Conservation (phyloP, 495 filamentous ascomycete species). For the Hyphodiscus hymeniophilus region DNA sequence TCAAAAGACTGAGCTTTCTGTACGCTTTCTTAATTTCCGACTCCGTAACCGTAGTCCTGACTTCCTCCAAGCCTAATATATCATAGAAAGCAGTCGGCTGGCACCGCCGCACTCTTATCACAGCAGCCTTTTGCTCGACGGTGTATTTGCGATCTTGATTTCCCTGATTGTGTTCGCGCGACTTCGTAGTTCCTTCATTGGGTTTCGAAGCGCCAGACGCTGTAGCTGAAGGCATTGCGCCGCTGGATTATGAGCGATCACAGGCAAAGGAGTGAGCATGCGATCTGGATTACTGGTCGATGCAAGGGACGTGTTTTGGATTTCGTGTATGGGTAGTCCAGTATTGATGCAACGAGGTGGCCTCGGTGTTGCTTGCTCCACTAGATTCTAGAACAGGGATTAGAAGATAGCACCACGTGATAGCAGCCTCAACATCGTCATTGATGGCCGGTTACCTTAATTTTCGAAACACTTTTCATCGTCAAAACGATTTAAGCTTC, state of each 20-base stretch:
- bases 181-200: slow-evolving; percentile 57
- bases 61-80: slow-evolving; percentile 60
- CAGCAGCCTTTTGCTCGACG: slow-evolving; percentile 79
- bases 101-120: slow-evolving; percentile 79
- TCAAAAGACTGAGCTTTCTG: slow-evolving; percentile 76
- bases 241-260: not conserved
- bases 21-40: slow-evolving; percentile 92
- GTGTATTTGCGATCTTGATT: slow-evolving; percentile 88
- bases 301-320: not conserved
- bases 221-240: slow-evolving; percentile 67
- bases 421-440: not conserved
- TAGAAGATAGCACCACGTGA: slow-evolving; percentile 4
- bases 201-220: slow-evolving; percentile 52
- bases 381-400: not conserved
- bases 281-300: not conserved
- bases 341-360: slow-evolving; percentile 1
- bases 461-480: not conserved
- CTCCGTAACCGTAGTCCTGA: slow-evolving; percentile 57
- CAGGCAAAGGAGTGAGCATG: not conserved
- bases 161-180: slow-evolving; percentile 85
- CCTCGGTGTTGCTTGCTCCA: not conserved
- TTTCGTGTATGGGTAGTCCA: not conserved
- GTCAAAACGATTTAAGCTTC: not conserved
- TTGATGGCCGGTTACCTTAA: not conserved
- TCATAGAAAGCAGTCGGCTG: slow-evolving; percentile 83